Conservation (phyloP, 164 flowering plant species). For the Vitis rotundifolia region DNA sequence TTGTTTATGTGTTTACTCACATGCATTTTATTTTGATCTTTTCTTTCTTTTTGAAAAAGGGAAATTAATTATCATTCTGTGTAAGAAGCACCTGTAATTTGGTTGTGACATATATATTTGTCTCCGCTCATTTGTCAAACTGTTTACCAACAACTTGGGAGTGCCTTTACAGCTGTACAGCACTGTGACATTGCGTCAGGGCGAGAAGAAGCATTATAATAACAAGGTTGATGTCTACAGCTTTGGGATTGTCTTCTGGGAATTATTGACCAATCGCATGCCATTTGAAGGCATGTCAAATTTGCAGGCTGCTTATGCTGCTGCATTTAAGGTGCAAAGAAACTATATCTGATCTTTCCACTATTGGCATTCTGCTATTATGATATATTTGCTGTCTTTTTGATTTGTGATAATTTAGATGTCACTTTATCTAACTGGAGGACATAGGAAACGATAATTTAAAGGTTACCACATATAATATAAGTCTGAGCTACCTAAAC, state of each 20-base stretch:
- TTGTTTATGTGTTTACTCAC: no score
- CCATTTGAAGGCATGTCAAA: constrained; percentile 99
- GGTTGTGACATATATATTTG: no score
- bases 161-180: constrained; percentile 78
- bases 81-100: no score
- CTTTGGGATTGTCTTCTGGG: constrained; percentile 96
- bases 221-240: constrained; percentile 95
- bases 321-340: constrained; percentile 83
- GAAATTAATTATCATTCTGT: no score
- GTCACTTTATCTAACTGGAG: not conserved
- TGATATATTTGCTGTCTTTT: not conserved
- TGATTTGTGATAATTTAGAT: not conserved
- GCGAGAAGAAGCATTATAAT: constrained; percentile 95
- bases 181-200: constrained; percentile 91
- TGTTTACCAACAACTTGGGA: constrained; percentile 18
- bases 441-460: not conserved
- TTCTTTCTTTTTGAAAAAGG: no score
- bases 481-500: no score
- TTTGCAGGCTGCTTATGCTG: constrained; percentile 98
- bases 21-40: no score
- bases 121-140: no score
- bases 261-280: constrained; percentile 82
- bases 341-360: not conserved
- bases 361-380: not conserved
- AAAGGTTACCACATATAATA: not conserved